Conservation (phyloP, 2,329 filamentous ascomycete species). For the Nothophaeocryptopus gaeumannii region DNA sequence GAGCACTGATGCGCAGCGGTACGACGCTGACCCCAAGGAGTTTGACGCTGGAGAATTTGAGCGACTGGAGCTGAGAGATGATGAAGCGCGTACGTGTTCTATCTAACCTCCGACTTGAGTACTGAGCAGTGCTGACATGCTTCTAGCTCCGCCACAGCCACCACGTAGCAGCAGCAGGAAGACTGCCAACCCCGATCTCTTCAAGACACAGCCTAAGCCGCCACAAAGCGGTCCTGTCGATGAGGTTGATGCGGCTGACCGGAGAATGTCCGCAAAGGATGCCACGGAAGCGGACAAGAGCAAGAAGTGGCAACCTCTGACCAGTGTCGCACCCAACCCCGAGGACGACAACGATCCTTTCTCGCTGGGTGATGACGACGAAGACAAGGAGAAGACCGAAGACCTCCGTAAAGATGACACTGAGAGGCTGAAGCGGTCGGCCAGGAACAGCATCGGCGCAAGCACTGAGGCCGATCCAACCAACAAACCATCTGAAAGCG, state of each 20-base stretch:
- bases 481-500: constrained; percentile 34
- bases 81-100: constrained; percentile 49
- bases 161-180: constrained; percentile 60
- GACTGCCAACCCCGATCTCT: constrained; percentile 73
- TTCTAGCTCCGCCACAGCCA: constrained; percentile 48
- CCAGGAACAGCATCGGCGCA: constrained; percentile 57
- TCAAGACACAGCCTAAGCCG: constrained; percentile 63
- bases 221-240: constrained; percentile 65
- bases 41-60: constrained; percentile 80
- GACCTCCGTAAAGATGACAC: constrained; percentile 55
- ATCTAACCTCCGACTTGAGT: not conserved
- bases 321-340: constrained; percentile 77
- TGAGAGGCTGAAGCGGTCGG: constrained; percentile 50
- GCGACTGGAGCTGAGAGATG: constrained; percentile 60
- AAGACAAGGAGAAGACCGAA: constrained; percentile 61
- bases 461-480: constrained; percentile 32
- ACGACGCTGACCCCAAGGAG: constrained; percentile 90
- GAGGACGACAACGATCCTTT: constrained; percentile 93
- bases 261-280: constrained; percentile 32
- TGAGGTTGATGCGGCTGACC: constrained; percentile 74
- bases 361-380: constrained; percentile 88
- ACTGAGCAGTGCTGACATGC: constrained; percentile 24
- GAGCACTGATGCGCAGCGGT: constrained; percentile 85
- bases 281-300: constrained; percentile 54
- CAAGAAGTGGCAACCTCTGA: constrained; percentile 97